Base-by-base conservation (phyloP, 768 basidiomycete species). In the Fibroporia radiculosa region DNA sequence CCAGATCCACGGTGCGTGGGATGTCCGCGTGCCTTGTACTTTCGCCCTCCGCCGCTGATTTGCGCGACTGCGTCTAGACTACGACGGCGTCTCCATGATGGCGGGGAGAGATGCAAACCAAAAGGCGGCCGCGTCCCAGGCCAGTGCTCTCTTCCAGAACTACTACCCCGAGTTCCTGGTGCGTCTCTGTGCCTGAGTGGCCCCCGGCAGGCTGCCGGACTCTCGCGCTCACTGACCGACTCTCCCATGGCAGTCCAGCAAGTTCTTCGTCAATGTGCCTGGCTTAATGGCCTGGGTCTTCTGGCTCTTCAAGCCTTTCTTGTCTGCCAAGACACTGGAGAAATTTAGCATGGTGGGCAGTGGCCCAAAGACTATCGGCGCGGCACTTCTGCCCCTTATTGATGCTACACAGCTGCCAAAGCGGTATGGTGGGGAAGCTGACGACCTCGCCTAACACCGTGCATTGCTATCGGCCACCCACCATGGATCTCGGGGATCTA, bases 221-320 rank as follows among this genome's bases (percentile, higher is more conserved):
- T 16, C 19, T 22, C 27, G 3, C 8, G 19, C 16, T 20, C 6
- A 16, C 24, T 40, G 25, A 34, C 20, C 4, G 8, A 12, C 26
- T 11, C 46, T 18, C 26, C 38, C 25, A 16, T 12, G n/a, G 18
- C 50, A 84, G 82, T 72, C 75, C 55, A 74, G 73, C 58, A 90
- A 90, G 59, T 85, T 81, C 66, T 90, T 91, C 56, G 70, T 91
- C 56, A 87, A 86, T 54, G 85, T 91, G 11, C 88, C 88, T 0
- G 74, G 75, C 2, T 55, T 85, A 46, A 69, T 89, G 53, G 74
- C 79, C 31, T 90, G 87, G 86, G 72, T 91, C 48, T 91, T 87
- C 66, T 90, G 87, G 87, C 48, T 66, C 18, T 89, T 90, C 71
- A 90, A 82, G 58, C 73, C 85, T 0, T 58, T 91, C 50, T 60